phyloP scores from a whole-genome alignment of 495 filamentous ascomycete species.

The Lindgomyces ingoldianus region DNA sequence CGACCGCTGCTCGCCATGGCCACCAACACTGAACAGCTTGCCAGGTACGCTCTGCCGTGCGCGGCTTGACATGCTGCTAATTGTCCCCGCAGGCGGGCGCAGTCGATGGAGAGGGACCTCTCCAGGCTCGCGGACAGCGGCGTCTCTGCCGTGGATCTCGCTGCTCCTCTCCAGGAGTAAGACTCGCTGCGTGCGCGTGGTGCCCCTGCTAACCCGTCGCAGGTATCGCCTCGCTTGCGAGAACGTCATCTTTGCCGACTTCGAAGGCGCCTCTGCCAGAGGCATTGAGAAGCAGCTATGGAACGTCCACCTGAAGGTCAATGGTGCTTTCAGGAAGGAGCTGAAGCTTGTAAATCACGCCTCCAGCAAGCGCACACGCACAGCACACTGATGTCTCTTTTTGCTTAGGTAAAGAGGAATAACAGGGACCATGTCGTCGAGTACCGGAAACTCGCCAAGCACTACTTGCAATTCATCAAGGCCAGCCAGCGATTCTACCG shows the following conservation, averaged over 20 bases:
- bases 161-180: constrained; percentile 28
- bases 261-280: constrained; percentile 63
- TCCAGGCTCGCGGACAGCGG: constrained; percentile 23
- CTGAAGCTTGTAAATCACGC: constrained; percentile 52
- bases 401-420: constrained; percentile 44
- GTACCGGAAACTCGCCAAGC: constrained; percentile 73
- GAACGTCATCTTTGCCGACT: constrained; percentile 70
- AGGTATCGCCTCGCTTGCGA: constrained; percentile 73
- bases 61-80: constrained; percentile 3
- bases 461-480: constrained; percentile 82
- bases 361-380: neutral
- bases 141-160: constrained; percentile 18
- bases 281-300: constrained; percentile 73
- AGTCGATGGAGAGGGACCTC: constrained; percentile 27
- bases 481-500: constrained; percentile 83
- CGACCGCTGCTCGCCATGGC: constrained; percentile 50
- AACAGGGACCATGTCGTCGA: constrained; percentile 70
- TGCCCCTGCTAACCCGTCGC: constrained; percentile 18
- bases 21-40: constrained; percentile 37
- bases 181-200: neutral
- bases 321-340: constrained; percentile 70
- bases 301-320: constrained; percentile 75
- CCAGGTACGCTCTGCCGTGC: constrained; percentile 20
- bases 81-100: constrained; percentile 28
- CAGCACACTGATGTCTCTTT: neutral